Base-by-base conservation (phyloP, 345 rosid genomes). In the Chamaenerion angustifolium region DNA sequence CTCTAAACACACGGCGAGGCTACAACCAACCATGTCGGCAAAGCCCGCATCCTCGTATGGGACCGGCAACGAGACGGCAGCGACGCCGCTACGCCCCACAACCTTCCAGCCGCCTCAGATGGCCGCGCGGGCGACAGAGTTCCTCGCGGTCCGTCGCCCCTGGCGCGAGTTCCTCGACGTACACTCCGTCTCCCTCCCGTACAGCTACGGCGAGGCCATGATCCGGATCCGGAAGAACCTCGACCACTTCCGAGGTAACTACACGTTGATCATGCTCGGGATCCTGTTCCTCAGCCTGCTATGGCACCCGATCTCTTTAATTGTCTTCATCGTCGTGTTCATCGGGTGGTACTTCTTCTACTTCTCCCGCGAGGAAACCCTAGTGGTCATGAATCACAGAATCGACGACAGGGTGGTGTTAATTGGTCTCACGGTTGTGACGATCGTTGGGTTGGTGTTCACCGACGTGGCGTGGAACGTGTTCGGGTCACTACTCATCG, bases 381-480 rank as follows among this genome's bases (percentile, higher is more conserved):
- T 89, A 48, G 78, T 74, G 54, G 47, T 83, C 40, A 70, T 79
- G 21, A 66, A 63, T 7, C 66, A 44, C 48, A 41, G 44, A 10
- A 48, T 85, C 16, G 94, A 88, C 56, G 96, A 81, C 21, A 62
- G 80, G 61, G 40, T 79, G 25, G 81, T 83, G 40, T 49, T 78
- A 47, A 65, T 51, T 16, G 58, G 47, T 13, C 74, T 89, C 35
- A 77, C 79, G 27, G 23, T 89, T 55, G 76, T 70, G 1, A 89
- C 95, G 7, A 48, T 85, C 3, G 41, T 89, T 11, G 86, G 78
- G 3, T 66, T 89, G 88, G 93, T 68, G 31, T 64, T 75, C 40
- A 85, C 95, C n/a, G 58, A 76, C 50, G 95, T 89, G 35, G 95
- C 90, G 3, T 54, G 71, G 40, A 81, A 85, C 58, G 95, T 82